phyloP scores from a whole-genome alignment of 176 grass and related monocot genomes.

The Microstegium vimineum region DNA sequence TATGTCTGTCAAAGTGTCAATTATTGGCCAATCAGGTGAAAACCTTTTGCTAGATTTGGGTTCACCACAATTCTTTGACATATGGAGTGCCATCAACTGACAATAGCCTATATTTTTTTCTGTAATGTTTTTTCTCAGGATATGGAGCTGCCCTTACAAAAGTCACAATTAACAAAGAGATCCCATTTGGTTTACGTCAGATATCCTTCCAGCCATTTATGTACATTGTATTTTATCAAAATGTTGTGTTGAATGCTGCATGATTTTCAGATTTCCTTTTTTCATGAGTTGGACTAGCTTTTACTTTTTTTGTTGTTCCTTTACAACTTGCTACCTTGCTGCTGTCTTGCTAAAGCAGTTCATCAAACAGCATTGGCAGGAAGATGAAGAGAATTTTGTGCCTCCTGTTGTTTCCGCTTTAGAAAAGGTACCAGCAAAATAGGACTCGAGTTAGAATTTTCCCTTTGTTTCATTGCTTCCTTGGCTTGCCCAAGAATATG shows the following conservation, averaged over 20 bases:
- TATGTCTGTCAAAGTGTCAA: background rate
- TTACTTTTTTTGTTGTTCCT: constrained; percentile 34
- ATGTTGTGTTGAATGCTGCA: background rate
- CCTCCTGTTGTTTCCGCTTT: constrained; percentile 68
- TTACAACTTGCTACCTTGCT: constrained; percentile 66
- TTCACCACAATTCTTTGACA: background rate
- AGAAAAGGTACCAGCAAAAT: constrained; percentile 65
- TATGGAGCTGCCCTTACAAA: constrained; percentile 90
- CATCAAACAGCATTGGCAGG: constrained; percentile 95
- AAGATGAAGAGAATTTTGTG: constrained; percentile 86
- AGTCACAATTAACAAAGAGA: constrained; percentile 76
- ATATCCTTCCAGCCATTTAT: constrained; percentile 63
- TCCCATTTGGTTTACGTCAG: constrained; percentile 81
- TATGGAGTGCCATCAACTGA: background rate
- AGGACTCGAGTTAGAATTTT: background rate
- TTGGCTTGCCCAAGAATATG: background rate
- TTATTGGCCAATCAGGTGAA: background rate
- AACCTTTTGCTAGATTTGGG: background rate
- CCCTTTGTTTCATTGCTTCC: background rate
- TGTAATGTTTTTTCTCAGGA: constrained; percentile 42
- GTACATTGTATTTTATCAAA: background rate
- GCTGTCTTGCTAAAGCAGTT: constrained; percentile 97
- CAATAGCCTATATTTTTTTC: constrained; percentile 1
- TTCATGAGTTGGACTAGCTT: background rate
- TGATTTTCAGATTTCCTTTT: background rate